Conservation (phyloP, 176 grass and related monocot species). For the Cymbopogon citratus region DNA sequence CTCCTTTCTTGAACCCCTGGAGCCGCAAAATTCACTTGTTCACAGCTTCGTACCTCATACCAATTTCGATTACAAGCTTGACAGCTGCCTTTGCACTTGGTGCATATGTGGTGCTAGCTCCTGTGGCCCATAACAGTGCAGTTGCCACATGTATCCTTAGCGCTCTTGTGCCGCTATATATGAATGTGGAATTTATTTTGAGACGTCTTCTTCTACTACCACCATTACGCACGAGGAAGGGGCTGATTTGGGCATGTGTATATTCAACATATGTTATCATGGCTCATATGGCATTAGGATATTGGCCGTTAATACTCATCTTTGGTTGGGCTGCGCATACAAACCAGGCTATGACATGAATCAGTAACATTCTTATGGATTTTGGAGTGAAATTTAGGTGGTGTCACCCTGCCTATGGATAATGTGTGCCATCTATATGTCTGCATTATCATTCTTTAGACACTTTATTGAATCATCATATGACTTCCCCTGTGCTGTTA, state of each 20-base stretch:
- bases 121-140: not conserved
- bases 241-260: not conserved
- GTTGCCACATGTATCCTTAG: not conserved
- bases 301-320: not conserved
- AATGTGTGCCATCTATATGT: not conserved
- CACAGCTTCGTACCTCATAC: fast-evolving
- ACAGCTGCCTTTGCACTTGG: not conserved
- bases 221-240: not conserved
- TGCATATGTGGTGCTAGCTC: not conserved
- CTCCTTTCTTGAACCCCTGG: not conserved
- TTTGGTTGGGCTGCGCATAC: not conserved
- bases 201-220: not conserved
- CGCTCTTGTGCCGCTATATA: not conserved
- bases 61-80: not conserved
- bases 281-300: fast-evolving
- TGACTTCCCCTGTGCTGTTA: no score
- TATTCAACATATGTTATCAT: not conserved
- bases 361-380: no score
- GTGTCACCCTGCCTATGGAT: no score
- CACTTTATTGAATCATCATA: no score
- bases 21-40: not conserved
- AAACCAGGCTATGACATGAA: not conserved
- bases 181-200: not conserved
- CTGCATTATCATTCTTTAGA: not conserved
- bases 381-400: no score